phyloP scores from a whole-genome alignment of 129 eudicot species.

The Oenanthe sinensis region DNA sequence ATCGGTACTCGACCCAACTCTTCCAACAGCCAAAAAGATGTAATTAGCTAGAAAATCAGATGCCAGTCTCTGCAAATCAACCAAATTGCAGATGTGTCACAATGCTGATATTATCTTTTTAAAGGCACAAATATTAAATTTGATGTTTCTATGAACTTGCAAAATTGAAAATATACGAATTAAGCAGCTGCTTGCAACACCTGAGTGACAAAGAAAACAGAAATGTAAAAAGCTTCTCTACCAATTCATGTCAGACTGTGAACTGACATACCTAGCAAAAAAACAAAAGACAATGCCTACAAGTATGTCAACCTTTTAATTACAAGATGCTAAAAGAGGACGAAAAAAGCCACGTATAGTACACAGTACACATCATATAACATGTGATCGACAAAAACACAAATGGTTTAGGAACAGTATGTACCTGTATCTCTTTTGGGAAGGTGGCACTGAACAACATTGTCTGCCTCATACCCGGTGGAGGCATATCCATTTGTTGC shows the following conservation, averaged over 20 bases:
- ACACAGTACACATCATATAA: not conserved
- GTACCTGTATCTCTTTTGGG: conserved; percentile 94
- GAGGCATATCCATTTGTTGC: conserved; percentile 96
- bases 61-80: conserved; percentile 54
- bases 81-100: not conserved
- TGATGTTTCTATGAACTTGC: not conserved
- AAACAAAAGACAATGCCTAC: not conserved
- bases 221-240: not conserved
- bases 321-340: not conserved
- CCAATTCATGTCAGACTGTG: not conserved
- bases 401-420: not conserved
- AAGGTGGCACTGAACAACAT: conserved; percentile 94
- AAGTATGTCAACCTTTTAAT: not conserved
- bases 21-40: conserved; percentile 56
- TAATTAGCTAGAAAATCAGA: conserved; percentile 62
- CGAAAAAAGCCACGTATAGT: too few relatives aligned
- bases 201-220: not conserved
- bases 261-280: not conserved
- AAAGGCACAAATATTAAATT: not conserved
- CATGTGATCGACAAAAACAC: not conserved
- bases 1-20: conserved; percentile 74
- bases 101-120: not conserved
- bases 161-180: too few relatives aligned
- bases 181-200: not conserved
- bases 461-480: conserved; percentile 87